Percentiles rank a stretch among this genome's conserved stretches.
Conservation (phyloP, 2,329 filamentous ascomycete species). For the Bipolaris sorokiniana region DNA sequence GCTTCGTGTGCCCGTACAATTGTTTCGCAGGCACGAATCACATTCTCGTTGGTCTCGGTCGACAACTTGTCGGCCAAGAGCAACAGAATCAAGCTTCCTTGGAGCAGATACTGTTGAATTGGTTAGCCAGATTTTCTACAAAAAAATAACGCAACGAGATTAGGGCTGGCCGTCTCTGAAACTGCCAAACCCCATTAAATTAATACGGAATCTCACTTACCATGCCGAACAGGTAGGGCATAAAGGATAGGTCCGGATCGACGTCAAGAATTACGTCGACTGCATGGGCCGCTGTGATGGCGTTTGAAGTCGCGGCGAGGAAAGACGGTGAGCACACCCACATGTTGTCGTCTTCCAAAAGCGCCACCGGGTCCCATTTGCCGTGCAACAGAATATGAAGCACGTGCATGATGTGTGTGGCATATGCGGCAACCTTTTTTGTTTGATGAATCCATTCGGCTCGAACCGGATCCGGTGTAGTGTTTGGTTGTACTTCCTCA, state of each 20-base stretch:
- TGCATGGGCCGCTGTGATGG: slow-evolving; percentile 86
- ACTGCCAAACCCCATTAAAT: not conserved
- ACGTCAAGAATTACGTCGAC: slow-evolving; percentile 85
- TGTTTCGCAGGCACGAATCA: slow-evolving; percentile 88
- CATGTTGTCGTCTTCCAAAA: slow-evolving; percentile 87
- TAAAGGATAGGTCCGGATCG: slow-evolving; percentile 89
- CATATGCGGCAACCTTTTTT: slow-evolving; percentile 84
- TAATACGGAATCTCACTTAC: slow-evolving; percentile 42
- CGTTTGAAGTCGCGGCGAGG: slow-evolving; percentile 83
- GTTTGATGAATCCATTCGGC: slow-evolving; percentile 84
- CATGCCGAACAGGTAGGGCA: slow-evolving; percentile 96
- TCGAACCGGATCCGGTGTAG: slow-evolving; percentile 47
- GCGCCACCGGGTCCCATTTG: slow-evolving; percentile 91
- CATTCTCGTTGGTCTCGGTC: slow-evolving; percentile 79
- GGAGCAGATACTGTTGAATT: slow-evolving; percentile 69
- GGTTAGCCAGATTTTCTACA: slow-evolving; percentile 11
- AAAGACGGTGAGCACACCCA: slow-evolving; percentile 93
- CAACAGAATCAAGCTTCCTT: slow-evolving; percentile 85
- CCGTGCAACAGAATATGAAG: slow-evolving; percentile 86
- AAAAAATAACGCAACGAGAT: not conserved
- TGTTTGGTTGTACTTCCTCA: slow-evolving; percentile 46
- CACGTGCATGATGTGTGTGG: slow-evolving; percentile 92
- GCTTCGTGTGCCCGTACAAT: slow-evolving; percentile 92
- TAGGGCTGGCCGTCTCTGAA: not conserved
- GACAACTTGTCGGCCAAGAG: slow-evolving; percentile 90